Conservation (phyloP, 441 rosid genomes). For the Brassica balearica region DNA sequence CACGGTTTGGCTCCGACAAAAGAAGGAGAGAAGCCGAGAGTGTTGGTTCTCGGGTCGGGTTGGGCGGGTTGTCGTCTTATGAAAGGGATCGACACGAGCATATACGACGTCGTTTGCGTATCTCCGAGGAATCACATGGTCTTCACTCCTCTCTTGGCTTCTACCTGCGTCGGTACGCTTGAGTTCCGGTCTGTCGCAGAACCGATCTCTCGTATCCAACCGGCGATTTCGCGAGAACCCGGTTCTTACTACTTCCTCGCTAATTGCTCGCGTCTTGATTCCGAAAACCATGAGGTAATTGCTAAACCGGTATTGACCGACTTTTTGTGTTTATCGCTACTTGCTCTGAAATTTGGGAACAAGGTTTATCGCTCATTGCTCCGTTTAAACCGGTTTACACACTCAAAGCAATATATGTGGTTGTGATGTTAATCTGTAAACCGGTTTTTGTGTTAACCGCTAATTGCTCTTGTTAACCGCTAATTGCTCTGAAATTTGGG, state of each 20-base stretch:
- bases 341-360: background rate
- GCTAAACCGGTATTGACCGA: background rate
- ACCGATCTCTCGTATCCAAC: slow-evolving; percentile 80
- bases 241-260: slow-evolving; percentile 86
- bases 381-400: no score
- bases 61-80: slow-evolving; percentile 95
- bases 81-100: slow-evolving; percentile 75
- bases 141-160: slow-evolving; percentile 89
- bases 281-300: slow-evolving; percentile 67
- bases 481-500: background rate
- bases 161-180: slow-evolving; percentile 94
- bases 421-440: background rate
- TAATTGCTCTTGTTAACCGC: background rate
- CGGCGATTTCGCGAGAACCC: slow-evolving; percentile 74
- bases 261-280: slow-evolving; percentile 71
- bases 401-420: no score
- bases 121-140: slow-evolving; percentile 98
- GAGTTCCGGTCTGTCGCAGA: slow-evolving; percentile 95
- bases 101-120: slow-evolving; percentile 87
- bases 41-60: slow-evolving; percentile 85
- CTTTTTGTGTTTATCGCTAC: background rate
- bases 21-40: slow-evolving; percentile 72
- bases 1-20: slow-evolving; percentile 70
- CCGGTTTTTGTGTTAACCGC: background rate
- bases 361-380: background rate